Evolutionary conservation across 2,329 filamentous ascomycete species (phyloP), one percentile per base, ranked within the genome.

Genomic region (Microsporum canis): DNA sequence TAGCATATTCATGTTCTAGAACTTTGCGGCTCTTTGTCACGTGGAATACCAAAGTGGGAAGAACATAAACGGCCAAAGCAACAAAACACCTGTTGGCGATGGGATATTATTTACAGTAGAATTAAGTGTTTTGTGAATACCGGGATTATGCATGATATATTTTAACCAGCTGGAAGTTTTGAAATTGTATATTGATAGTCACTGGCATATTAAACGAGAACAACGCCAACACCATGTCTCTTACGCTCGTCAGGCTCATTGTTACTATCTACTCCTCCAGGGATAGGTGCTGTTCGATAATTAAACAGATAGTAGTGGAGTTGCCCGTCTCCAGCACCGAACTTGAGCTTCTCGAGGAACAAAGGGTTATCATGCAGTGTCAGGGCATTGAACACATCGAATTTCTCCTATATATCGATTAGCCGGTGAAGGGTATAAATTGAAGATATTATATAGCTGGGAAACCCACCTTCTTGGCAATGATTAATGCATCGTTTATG

Each of bases 221-320:
- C 89, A 70, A 96, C 83, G 43, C 94, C 94, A 63, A 99, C 85
- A 0, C 94, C 92, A 68, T 91, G 94, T 71, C 91, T 84, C 64
- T 83, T 82, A 61, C 86, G 85, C 67, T 86, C 83, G 71, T 96
- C 91, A 43, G 92, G 79, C 68, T 84, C 78, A 71, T 95, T 95
- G 70, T 82, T 84, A 69, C 82, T 81, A 72, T 96, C 86, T 49
- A 97, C 85, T 27, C 94, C 94, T 57, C 94, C 91, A 0, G 84
- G 78, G 69, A 99, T 88, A n/a, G 86, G 85, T 63, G 88, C 86
- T 10, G 90, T 89, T 61, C 90, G 85, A 79, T 96, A 99, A 77
- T 99, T 99, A 82, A 95, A 99, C 36, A 99, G 80, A 75, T 99
- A 99, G 77, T 91, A 99, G 75, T 99, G 91, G 68, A 99, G 80